These are phyloP conservation scores for Aurinia saxatilis DNA, from an alignment of 345 rosid genomes.

Conservation along the genomic window DNA sequence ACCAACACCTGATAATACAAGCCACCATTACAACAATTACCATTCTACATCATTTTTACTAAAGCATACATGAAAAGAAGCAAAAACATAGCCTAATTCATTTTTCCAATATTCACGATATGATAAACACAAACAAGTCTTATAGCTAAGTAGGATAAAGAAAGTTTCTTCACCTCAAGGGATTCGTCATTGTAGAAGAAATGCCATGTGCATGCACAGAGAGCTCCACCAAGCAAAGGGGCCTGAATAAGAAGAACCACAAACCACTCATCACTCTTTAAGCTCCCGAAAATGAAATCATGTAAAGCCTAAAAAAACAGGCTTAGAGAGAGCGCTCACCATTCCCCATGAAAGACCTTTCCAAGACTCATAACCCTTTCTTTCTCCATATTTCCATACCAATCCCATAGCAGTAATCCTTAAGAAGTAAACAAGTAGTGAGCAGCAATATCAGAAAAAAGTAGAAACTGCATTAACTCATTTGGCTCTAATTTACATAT, in stretches of 20 bases:
- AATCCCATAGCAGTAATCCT: constrained; percentile 91
- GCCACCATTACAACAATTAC: neutral
- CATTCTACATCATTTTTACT: too few relatives aligned
- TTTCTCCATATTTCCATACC: constrained; percentile 96
- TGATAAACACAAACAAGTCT: neutral
- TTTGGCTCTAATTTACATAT: neutral
- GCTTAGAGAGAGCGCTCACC: constrained; percentile 39
- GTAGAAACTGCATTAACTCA: too few relatives aligned
- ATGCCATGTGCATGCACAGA: constrained; percentile 96
- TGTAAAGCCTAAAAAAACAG: too few relatives aligned
- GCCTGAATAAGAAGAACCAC: constrained; percentile 42
- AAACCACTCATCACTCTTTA: constrained; percentile 11
- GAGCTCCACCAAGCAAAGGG: constrained; percentile 95
- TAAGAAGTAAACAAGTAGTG: neutral
- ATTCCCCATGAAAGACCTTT: constrained; percentile 98
- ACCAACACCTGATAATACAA: constrained; percentile 49
- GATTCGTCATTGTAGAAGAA: constrained; percentile 91
- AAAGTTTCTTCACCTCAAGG: constrained; percentile 67
- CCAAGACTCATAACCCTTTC: constrained; percentile 79
- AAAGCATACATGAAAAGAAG: too few relatives aligned
- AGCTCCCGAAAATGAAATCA: constrained; percentile 63
- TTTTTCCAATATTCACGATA: neutral
- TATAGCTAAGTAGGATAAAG: neutral
- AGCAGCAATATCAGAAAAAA: neutral
- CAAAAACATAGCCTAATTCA: too few relatives aligned